A percentile compares a stretch with the other conserved stretches of the same genome.
These are phyloP conservation scores for Aspergillus baeticus DNA, from an alignment of 495 filamentous ascomycete genomes.

Conservation along the genomic window DNA sequence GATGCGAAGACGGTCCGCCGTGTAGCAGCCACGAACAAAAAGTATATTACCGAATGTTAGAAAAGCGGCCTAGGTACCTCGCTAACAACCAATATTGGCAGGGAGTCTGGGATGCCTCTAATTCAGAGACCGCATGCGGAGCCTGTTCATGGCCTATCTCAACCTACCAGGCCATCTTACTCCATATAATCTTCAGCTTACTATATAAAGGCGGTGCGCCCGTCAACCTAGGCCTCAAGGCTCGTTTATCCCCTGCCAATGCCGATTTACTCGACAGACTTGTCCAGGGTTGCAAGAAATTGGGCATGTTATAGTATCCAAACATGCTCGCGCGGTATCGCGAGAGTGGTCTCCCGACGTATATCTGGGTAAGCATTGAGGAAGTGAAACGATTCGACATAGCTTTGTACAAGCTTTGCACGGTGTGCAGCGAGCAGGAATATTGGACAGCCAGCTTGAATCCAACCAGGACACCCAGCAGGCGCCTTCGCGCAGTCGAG, in stretches of 20 bases:
- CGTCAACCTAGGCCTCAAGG: no score
- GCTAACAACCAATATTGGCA: no score
- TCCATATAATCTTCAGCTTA: conserved; percentile 28
- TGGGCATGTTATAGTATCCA: conserved; percentile 31
- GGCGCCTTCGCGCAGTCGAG: no score
- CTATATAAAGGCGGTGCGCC: background rate
- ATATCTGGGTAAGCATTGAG: background rate
- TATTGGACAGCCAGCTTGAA: no score
- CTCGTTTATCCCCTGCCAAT: no score
- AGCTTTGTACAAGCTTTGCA: background rate
- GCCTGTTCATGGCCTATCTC: conserved; percentile 28
- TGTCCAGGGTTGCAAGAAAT: conserved; percentile 24
- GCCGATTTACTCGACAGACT: conserved; percentile 20
- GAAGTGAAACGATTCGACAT: background rate
- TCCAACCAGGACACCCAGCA: no score
- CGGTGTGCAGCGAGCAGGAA: background rate
- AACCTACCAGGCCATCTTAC: conserved; percentile 32
- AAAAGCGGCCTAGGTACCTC: no score
- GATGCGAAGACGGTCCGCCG: no score
- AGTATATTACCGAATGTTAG: no score
- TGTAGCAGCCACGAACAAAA: no score
- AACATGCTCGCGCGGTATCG: conserved; percentile 24
- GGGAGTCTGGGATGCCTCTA: conserved; percentile 32
- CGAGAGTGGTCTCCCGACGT: background rate
- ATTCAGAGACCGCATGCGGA: background rate